Evolutionary conservation across 2,329 filamentous ascomycete species (phyloP), one percentile per base, ranked within the genome.

Genomic region (Calonectria ilicicola): DNA sequence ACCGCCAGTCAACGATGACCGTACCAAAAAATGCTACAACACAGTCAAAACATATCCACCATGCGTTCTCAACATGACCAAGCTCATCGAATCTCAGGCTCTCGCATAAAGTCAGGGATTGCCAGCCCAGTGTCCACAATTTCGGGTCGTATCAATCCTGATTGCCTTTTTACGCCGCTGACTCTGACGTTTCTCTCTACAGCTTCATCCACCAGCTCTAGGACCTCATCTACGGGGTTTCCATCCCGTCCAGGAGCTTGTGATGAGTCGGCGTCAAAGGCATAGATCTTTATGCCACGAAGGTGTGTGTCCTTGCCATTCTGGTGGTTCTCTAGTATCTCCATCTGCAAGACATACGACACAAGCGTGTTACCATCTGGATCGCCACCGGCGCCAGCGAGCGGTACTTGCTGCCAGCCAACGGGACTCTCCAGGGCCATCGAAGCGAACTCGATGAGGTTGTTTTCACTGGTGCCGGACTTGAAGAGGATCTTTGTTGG

Each of bases 291-390:
- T 83, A 99, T 90, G 2, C 95, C 96, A 19, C 97, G 90, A 27
- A 99, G 90, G 87, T 99, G 97, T n/a, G 97, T 99, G 82, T 99
- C 97, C 83, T 99, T 99, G 75, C 97, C 97, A 83, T 99, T 99
- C 85, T 99, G 97, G 83, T 99, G 97, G 81, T 99, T 99, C 85
- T 98, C 97, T 65, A 96, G 90, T 62, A 99, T 93, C 77, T 94
- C 92, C 80, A 98, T 92, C 83, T 98, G 96, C 32, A 99, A 89
- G 35, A 98, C 91, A 85, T 96, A 98, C 19, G 94, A 95, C 72
- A 96, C 92, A 21, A 98, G 90, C 1, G 96, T 94, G 78, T 92
- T 93, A 47, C 90, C 93, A 80, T 91, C 92, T 60, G 87, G 88
- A 58, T 90, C 91, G 47, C 88, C 87, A n/a, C 89, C 90, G 0